A percentile compares a stretch with the other conserved stretches of the same genome.
phyloP scores from a whole-genome alignment of 345 rosid species.

The Microthlaspi erraticum region DNA sequence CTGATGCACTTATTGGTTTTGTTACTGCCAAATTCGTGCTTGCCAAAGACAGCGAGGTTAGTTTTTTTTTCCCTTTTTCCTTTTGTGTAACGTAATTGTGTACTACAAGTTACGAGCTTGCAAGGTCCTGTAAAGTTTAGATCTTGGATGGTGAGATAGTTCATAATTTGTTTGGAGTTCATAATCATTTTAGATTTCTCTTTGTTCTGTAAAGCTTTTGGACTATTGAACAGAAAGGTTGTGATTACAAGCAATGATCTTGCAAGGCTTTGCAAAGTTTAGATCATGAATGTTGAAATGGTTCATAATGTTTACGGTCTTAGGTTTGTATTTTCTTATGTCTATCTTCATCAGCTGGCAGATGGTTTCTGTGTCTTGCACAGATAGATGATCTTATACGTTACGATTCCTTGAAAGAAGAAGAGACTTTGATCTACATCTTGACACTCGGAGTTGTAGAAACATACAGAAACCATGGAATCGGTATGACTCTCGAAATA shows the following conservation, averaged over 20 bases:
- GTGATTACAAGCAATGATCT: constrained; percentile 3
- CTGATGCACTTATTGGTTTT: constrained; percentile 85
- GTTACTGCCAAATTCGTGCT: constrained; percentile 72
- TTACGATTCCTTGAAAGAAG: constrained; percentile 61
- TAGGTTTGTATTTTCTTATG: constrained; percentile 13
- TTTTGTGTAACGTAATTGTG: neutral
- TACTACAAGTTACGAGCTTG: neutral
- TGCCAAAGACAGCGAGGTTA: constrained; percentile 85
- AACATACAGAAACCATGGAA: constrained; percentile 74
- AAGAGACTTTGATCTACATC: constrained; percentile 77
- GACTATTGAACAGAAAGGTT: neutral
- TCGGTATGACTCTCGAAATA: constrained; percentile 57
- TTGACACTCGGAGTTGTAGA: constrained; percentile 84
- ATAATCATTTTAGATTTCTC: neutral
- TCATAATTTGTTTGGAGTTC: constrained; percentile 1
- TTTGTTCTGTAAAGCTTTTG: constrained; percentile 9
- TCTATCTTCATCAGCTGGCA: constrained; percentile 34
- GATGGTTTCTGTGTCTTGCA: constrained; percentile 46
- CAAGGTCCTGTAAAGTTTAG: neutral
- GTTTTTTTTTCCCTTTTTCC: constrained; percentile 5
- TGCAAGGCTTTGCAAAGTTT: neutral
- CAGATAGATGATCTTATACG: constrained; percentile 82
- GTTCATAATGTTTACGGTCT: constrained; percentile 17
- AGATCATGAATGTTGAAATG: constrained; percentile 4
- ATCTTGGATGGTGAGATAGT: neutral